Evolutionary conservation across 768 basidiomycete genomes (phyloP), one percentile per base, ranked within the genome.

Genomic region (Rhodocollybia butyracea): DNA sequence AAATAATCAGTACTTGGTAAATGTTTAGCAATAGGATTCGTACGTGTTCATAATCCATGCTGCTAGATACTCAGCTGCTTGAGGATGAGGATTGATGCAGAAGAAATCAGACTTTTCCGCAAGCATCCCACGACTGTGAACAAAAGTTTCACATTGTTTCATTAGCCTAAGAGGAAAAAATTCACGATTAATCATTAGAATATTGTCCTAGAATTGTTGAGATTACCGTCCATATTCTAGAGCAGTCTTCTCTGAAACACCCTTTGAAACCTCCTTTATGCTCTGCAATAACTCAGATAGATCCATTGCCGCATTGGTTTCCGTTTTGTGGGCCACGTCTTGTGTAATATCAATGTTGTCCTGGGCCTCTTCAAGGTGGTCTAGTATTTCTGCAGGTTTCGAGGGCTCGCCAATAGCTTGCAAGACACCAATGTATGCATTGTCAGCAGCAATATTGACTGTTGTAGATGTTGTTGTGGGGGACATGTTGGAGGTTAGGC

Each of bases 41-140:
- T 46, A 46, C 45, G 29, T n/a, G 6, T 57, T n/a, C 48, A 63
- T 56, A 15, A 63, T 59, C 51, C 54, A 63, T 8, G 58, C 58
- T n/a, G 58, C 36, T 22, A 63, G 59, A 29, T 48, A 56, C 24
- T 15, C 46, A 5, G 51, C 45, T 10, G 45, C 7, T 13, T 46
- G 26, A 13, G 24, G 24, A 7, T 46, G 45, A 27, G 45, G 45
- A 1, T 2, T 46, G 11, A 15, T 4, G 3, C 26, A 27, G 45
- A 46, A 46, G 5, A 46, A 46, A 2, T 41, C 17, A 3, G 21
- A 10, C 24, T n/a, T 24, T 15, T 19, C 26, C 1, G 8, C 24
- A 17, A 46, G 21, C n/a, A 46, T 26, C 11, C 6, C 17, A 22
- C 5, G 45, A 2, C 27, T 24, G 3, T 22, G 2, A 4, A 46